Percentiles rank a stretch among this genome's conserved stretches.
These are phyloP conservation scores for Trichophyton rubrum DNA, from an alignment of 2,329 filamentous ascomycete species.

Conservation along the genomic window DNA sequence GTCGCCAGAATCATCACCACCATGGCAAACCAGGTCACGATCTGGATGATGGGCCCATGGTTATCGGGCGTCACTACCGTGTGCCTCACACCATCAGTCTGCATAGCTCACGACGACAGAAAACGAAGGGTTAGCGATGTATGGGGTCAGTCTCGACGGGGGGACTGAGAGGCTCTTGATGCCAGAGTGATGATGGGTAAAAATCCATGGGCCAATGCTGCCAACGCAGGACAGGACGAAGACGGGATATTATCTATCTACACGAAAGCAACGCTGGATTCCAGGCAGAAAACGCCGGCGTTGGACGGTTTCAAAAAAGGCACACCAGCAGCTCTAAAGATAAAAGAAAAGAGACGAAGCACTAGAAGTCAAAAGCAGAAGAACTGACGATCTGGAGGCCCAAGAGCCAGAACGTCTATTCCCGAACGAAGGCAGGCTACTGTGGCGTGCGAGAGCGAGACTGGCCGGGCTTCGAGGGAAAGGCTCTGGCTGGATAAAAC, in stretches of 20 bases:
- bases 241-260: neutral
- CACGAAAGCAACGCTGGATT: neutral
- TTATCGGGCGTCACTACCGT: constrained; percentile 3
- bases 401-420: neutral
- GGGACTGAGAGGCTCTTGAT: neutral
- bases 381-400: neutral
- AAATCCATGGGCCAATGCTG: neutral
- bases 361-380: no score
- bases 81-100: neutral
- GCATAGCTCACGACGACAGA: neutral
- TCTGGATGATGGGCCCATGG: constrained; percentile 4
- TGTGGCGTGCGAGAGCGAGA: neutral
- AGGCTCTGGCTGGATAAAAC: neutral
- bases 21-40: constrained; percentile 2
- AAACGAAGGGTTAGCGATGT: neutral
- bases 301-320: neutral
- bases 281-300: neutral
- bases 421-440: neutral
- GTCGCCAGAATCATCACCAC: constrained; percentile 5
- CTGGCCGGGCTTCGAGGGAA: neutral
- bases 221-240: neutral
- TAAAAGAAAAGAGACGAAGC: neutral
- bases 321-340: neutral
- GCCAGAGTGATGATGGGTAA: neutral
- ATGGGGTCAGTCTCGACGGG: neutral